These are phyloP conservation scores for Cochlearia excelsa DNA, from an alignment of 345 rosid genomes.

Conservation along the genomic window DNA sequence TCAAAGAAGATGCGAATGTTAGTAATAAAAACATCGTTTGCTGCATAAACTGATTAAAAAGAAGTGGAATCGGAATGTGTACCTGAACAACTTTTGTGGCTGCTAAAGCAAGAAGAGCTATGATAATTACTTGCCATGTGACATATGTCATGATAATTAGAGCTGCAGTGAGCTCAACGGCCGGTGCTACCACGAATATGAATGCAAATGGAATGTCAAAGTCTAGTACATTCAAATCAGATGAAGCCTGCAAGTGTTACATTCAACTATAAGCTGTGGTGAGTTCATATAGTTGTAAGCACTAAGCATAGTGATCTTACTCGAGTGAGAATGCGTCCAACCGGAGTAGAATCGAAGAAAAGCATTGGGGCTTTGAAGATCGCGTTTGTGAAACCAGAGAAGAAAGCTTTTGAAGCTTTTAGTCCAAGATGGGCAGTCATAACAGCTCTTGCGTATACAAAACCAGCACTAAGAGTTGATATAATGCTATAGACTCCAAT, in stretches of 20 bases:
- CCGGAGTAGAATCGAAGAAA: constrained; percentile 78
- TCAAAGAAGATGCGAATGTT: constrained; percentile 10
- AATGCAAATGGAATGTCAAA: constrained; percentile 56
- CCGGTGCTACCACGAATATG: constrained; percentile 40
- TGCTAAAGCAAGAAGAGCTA: constrained; percentile 51
- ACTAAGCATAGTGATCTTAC: constrained; percentile 40
- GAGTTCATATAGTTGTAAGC: background rate
- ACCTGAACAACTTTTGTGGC: constrained; percentile 65
- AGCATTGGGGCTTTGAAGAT: constrained; percentile 71
- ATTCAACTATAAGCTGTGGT: constrained; percentile 1
- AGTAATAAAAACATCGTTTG: background rate
- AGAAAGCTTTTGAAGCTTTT: constrained; percentile 65
- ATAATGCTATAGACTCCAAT: constrained; percentile 61
- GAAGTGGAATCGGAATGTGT: constrained; percentile 15
- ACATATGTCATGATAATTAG: constrained; percentile 60
- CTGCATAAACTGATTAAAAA: background rate
- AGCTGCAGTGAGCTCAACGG: constrained; percentile 41
- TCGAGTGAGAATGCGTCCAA: constrained; percentile 68
- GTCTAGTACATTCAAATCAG: constrained; percentile 66
- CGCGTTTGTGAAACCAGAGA: constrained; percentile 58
- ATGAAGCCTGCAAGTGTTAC: constrained; percentile 56
- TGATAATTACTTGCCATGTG: constrained; percentile 78
- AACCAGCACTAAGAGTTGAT: constrained; percentile 51
- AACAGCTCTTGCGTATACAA: constrained; percentile 45
- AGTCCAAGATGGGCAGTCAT: constrained; percentile 55